Evolutionary conservation across 2,329 filamentous ascomycete genomes (phyloP).

Genomic region (Akanthomyces uredinophilus): DNA sequence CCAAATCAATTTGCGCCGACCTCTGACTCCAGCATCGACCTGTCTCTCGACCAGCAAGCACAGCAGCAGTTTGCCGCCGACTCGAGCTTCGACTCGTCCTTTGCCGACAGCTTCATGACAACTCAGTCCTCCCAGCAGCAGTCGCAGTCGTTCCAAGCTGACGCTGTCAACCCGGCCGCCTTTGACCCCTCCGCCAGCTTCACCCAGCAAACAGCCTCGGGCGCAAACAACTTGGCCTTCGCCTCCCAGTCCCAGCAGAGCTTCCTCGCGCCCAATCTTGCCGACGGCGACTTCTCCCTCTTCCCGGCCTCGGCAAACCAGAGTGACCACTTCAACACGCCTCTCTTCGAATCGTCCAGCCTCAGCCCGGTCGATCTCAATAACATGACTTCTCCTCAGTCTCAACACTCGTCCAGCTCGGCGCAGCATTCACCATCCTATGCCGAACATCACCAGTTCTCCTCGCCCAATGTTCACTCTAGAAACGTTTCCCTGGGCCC

Average conservation of each 20-base stretch:
- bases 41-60: conserved; percentile 48
- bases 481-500: conserved; percentile 53
- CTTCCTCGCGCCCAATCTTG: conserved; percentile 48
- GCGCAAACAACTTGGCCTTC: conserved; percentile 28
- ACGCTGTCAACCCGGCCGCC: conserved; percentile 18
- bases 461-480: conserved; percentile 46
- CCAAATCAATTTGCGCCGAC: conserved; percentile 49
- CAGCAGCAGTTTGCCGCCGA: conserved; percentile 41
- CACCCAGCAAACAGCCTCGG: conserved; percentile 37
- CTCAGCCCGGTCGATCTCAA: conserved; percentile 44
- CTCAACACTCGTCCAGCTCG: conserved; percentile 49
- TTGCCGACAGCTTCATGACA: conserved; percentile 41
- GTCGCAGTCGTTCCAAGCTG: conserved; percentile 28
- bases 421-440: conserved; percentile 54
- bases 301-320: conserved; percentile 50
- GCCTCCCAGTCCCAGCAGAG: conserved; percentile 37
- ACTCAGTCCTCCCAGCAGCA: conserved; percentile 29
- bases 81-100: conserved; percentile 43
- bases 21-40: conserved; percentile 45
- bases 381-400: conserved; percentile 51
- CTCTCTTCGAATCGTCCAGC: conserved; percentile 50
- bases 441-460: conserved; percentile 49
- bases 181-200: conserved; percentile 41
- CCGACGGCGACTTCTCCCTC: conserved; percentile 57
- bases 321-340: conserved; percentile 55